Conservation (phyloP, 306 rosid species). For the Acacia confusa region DNA sequence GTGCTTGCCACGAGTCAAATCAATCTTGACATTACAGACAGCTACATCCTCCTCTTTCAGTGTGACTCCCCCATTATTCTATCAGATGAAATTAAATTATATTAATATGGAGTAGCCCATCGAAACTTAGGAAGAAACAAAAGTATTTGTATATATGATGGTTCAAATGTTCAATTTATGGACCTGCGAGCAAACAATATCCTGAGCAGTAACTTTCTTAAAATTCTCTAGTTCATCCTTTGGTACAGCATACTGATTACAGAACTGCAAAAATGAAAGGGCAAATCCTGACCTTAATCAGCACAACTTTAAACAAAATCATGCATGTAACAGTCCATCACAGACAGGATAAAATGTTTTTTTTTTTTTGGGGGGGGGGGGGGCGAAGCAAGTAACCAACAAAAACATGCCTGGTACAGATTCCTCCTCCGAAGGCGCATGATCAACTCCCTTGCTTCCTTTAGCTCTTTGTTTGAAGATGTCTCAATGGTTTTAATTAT, state of each 20-base stretch:
- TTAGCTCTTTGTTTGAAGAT: constrained; percentile 59
- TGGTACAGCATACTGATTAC: constrained; percentile 95
- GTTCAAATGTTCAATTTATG: constrained; percentile 10
- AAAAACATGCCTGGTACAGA: constrained; percentile 71
- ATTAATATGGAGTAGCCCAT: constrained; percentile 2
- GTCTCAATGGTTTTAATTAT: constrained; percentile 85
- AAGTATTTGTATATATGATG: constrained; percentile 18
- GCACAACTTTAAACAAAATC: constrained; percentile 3
- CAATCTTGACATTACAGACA: constrained; percentile 79
- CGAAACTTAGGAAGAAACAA: constrained; percentile 25
- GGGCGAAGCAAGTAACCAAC: background rate
- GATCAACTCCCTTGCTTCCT: constrained; percentile 82
- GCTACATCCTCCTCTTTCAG: constrained; percentile 83
- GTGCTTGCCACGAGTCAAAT: constrained; percentile 87
- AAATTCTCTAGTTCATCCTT: constrained; percentile 73
- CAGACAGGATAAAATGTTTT: background rate
- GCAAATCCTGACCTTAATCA: constrained; percentile 10
- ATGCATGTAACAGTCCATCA: constrained; percentile 12
- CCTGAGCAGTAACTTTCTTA: constrained; percentile 85
- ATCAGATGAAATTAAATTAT: constrained; percentile 26
- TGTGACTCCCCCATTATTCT: constrained; percentile 81
- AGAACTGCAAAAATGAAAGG: constrained; percentile 57
- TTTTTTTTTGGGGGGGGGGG: no score
- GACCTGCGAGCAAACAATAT: constrained; percentile 94
- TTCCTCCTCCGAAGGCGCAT: constrained; percentile 83